phyloP scores from a whole-genome alignment of 805 yeast species.

The Ogataea naganishii region DNA sequence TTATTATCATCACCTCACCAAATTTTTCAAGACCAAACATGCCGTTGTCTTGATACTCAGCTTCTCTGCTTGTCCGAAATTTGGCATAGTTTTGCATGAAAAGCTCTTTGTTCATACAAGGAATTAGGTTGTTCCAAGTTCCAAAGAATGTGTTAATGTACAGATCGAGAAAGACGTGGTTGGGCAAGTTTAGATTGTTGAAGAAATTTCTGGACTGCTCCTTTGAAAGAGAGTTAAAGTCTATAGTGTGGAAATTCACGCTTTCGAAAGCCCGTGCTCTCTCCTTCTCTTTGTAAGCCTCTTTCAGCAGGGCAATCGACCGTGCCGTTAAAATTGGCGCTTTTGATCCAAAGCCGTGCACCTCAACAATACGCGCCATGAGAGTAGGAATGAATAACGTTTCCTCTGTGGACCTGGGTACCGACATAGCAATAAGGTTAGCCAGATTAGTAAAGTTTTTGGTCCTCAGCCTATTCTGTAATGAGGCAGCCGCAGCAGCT shows the following conservation, averaged over 20 bases:
- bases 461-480: conserved; percentile 34
- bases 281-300: conserved; percentile 27
- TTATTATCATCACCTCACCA: conserved; percentile 44
- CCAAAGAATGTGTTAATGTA: conserved; percentile 61
- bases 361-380: conserved; percentile 59
- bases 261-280: conserved; percentile 20
- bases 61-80: conserved; percentile 38
- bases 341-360: conserved; percentile 62
- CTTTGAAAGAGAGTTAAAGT: conserved; percentile 28
- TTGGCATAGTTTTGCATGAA: conserved; percentile 52
- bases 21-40: conserved; percentile 42
- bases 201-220: conserved; percentile 40
- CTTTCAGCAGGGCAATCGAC: conserved; percentile 61
- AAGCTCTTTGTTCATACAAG: conserved; percentile 61
- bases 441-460: conserved; percentile 39
- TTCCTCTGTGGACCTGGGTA: conserved; percentile 74
- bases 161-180: conserved; percentile 57
- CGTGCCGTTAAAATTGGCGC: conserved; percentile 67
- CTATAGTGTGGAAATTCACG: conserved; percentile 24
- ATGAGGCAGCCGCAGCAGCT: conserved; percentile 59
- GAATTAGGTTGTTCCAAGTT: conserved; percentile 68
- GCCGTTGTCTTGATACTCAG: conserved; percentile 29
- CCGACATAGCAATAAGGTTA: conserved; percentile 57
- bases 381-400: conserved; percentile 67
- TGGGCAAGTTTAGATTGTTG: conserved; percentile 32